Evolutionary conservation across 2,329 filamentous ascomycete species (phyloP).

Genomic region (Fusarium continuum): DNA sequence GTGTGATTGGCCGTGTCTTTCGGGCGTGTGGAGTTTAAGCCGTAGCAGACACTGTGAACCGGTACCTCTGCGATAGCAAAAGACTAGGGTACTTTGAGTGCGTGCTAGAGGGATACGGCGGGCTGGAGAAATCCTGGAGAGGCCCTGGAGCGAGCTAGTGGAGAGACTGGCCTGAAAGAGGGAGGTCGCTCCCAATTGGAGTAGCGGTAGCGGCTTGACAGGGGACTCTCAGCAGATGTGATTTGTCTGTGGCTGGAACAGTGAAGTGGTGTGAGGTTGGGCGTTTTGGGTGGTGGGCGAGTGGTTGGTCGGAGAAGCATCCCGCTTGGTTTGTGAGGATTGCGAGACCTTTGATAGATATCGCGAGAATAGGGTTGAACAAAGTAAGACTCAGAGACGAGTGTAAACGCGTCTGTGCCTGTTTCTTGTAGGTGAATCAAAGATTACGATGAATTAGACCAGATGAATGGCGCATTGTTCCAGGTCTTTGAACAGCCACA

Average conservation of each 20-base stretch:
- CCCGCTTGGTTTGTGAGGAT: slow-evolving; percentile 22
- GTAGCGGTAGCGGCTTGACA: slow-evolving; percentile 22
- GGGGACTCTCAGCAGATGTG: slow-evolving; percentile 13
- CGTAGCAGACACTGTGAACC: slow-evolving; percentile 40
- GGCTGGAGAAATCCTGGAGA: slow-evolving; percentile 30
- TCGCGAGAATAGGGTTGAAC: not conserved
- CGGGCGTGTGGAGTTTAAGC: slow-evolving; percentile 11
- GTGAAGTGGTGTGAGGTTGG: slow-evolving; percentile 18
- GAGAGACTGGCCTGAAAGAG: slow-evolving; percentile 29
- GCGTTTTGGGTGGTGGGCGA: slow-evolving; percentile 5
- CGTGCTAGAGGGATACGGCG: slow-evolving; percentile 2
- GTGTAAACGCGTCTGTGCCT: not conserved
- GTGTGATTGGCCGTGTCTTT: slow-evolving; percentile 14
- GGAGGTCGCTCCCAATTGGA: slow-evolving; percentile 25
- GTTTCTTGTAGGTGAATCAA: slow-evolving; percentile 7
- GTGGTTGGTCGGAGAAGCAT: slow-evolving; percentile 29
- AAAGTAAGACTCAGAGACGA: not conserved
- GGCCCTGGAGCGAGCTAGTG: slow-evolving; percentile 25
- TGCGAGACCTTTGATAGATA: slow-evolving; percentile 11
- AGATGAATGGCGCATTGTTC: not conserved
- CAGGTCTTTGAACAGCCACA: slow-evolving; percentile 2
- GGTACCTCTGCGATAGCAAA: slow-evolving; percentile 33
- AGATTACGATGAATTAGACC: not conserved
- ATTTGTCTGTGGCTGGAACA: slow-evolving; percentile 32
- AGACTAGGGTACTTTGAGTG: not conserved